Conservation (phyloP, 2,329 filamentous ascomycete genomes). For the Fusarium scirpi region DNA sequence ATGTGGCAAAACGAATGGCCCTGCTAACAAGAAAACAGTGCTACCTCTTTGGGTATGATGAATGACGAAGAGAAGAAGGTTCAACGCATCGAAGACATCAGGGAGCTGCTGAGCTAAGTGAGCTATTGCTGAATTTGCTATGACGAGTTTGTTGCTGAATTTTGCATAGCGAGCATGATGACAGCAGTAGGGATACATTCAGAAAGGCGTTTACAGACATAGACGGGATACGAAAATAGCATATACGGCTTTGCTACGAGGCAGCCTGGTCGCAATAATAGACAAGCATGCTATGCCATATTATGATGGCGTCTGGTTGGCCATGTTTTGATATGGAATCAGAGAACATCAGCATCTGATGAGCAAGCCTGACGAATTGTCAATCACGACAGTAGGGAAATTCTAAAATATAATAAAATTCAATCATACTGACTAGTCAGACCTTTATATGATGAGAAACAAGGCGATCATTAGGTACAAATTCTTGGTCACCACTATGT, state of each 20-base stretch:
- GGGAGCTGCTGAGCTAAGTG: constrained; percentile 79
- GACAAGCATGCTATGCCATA: constrained; percentile 5
- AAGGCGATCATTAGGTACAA: constrained; percentile 28
- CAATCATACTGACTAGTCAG: constrained; percentile 33
- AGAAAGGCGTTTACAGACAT: constrained; percentile 30
- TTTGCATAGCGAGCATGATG: neutral
- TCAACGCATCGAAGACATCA: constrained; percentile 93
- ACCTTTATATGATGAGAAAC: constrained; percentile 2
- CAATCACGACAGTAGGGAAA: constrained; percentile 31
- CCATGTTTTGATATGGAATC: constrained; percentile 27
- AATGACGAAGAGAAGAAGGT: constrained; percentile 91
- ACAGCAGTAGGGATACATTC: constrained; percentile 12
- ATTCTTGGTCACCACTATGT: constrained; percentile 34
- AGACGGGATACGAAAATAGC: constrained; percentile 18
- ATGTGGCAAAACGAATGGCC: neutral
- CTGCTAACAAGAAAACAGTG: constrained; percentile 64
- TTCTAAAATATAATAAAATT: constrained; percentile 13
- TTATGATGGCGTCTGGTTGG: constrained; percentile 18
- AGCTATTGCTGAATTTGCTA: neutral
- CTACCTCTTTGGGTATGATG: constrained; percentile 95
- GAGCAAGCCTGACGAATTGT: constrained; percentile 36
- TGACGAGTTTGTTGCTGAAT: constrained; percentile 3
- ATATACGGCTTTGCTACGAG: constrained; percentile 21
- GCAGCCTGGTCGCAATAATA: constrained; percentile 14
- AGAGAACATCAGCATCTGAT: constrained; percentile 35